Conservation (phyloP, 257 asterid genomes). For the Solanum medicagineum region DNA sequence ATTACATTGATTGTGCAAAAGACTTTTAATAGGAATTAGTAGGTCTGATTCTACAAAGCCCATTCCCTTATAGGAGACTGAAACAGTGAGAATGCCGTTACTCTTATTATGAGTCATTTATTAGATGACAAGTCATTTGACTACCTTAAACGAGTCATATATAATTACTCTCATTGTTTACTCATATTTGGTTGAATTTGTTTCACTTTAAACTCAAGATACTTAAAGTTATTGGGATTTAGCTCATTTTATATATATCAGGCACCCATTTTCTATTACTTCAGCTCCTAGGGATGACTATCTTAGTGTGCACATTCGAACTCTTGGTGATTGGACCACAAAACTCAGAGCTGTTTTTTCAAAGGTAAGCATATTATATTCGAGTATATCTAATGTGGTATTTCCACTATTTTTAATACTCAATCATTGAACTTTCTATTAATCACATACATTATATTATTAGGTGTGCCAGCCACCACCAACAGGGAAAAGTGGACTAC, state of each 20-base stretch:
- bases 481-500: slow-evolving; percentile 70
- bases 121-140: background rate
- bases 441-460: background rate
- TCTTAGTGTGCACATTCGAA: slow-evolving; percentile 9
- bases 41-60: too few species aligned
- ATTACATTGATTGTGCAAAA: too few species aligned
- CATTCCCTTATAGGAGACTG: too few species aligned
- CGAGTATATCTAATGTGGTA: background rate
- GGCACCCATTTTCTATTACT: slow-evolving; percentile 13
- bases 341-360: slow-evolving; percentile 4
- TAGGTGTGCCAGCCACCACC: slow-evolving; percentile 70
- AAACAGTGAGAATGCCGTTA: too few species aligned
- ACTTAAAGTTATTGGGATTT: background rate
- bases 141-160: background rate
- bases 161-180: background rate
- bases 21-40: too few species aligned
- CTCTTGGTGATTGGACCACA: slow-evolving; percentile 4
- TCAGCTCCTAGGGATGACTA: slow-evolving; percentile 6
- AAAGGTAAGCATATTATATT: background rate
- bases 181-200: background rate
- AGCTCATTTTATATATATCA: background rate
- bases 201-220: background rate
- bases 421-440: background rate
- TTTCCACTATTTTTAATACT: background rate
- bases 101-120: too few species aligned